Evolutionary conservation across 768 basidiomycete species (phyloP), one percentile per base, ranked within the genome.

Genomic region (Rhodotorula babjevae): DNA sequence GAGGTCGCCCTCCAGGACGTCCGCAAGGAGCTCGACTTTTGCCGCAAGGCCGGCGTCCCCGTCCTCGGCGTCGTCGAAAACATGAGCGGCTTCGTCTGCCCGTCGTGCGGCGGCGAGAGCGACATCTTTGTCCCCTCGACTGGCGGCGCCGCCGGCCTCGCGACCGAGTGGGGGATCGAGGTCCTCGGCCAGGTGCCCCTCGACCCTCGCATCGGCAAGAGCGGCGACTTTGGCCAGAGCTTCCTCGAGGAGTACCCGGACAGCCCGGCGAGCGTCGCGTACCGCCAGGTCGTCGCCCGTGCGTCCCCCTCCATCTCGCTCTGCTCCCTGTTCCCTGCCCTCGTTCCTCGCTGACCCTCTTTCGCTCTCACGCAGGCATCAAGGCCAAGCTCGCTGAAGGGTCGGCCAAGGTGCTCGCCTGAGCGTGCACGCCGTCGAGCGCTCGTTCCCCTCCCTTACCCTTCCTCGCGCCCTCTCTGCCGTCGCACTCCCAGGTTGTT

Each of bases 51-150:
- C 42, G 93, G 92, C 18, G 88, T 99, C 56, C 86, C 87, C 47
- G 88, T 99, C 44, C 82, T 98, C 47, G 96, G 96, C 27, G 82
- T 99, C 55, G 96, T 99, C 31, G 96, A 99, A 82, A 99, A 99
- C 79, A 99, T 99, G 96, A 89, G 91, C 12, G 94, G 95, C 10
- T 99, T 98, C 80, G 94, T 99, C 31, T 99, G 96, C 79, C 95
- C 96, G 4, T 87, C 83, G 36, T 99, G 96, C 82, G 92, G 92
- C 81, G 87, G 84, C 11, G 87, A 92, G 81, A 90, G 88, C 14
- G 90, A 97, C 80, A 97, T 99, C 73, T 99, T 99, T 82, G 91
- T 88, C 72, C 93, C 96, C 0, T 90, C 86, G 49, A 98, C 95
- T 0, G 96, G 96, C 3, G 96, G 96, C 10, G 96, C 92, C 0